Evolutionary conservation across 352 stramenopile species (phyloP).

Genomic region (Phytophthora citrophthora): DNA sequence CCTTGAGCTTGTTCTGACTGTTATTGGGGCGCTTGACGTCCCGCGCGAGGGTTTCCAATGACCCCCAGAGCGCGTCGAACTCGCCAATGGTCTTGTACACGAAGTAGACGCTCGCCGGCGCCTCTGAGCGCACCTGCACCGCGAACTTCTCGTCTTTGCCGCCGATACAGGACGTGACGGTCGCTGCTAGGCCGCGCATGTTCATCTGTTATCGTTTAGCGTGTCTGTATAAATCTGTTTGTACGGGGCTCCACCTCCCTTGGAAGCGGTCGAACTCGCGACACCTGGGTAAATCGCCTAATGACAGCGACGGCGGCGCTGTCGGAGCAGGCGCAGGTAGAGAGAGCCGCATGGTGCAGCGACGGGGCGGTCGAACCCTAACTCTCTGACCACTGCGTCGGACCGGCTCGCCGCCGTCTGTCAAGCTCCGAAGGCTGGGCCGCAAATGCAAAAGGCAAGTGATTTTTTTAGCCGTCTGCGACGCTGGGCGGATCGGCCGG

Average conservation of each 20-base stretch:
- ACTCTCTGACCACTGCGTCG: constrained; percentile 24
- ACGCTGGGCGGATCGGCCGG: constrained; percentile 18
- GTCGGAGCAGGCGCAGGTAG: constrained; percentile 15
- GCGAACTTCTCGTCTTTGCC: constrained; percentile 83
- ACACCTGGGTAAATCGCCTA: constrained; percentile 29
- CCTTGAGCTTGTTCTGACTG: constrained; percentile 12
- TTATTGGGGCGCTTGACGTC: constrained; percentile 53
- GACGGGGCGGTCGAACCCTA: constrained; percentile 22
- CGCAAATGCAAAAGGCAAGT: constrained; percentile 1
- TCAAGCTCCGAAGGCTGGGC: constrained; percentile 8
- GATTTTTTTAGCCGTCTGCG: constrained; percentile 25
- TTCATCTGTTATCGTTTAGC: constrained; percentile 18
- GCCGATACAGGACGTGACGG: constrained; percentile 81
- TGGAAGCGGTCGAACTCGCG: constrained; percentile 1
- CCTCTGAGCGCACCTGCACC: constrained; percentile 55
- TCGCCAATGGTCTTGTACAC: constrained; percentile 84
- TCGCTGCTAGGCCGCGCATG: constrained; percentile 73
- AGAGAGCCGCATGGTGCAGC: constrained; percentile 23
- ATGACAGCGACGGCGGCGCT: constrained; percentile 10
- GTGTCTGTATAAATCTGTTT: neutral
- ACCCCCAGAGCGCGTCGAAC: constrained; percentile 73
- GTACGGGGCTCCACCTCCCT: too few relatives aligned
- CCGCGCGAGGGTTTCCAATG: constrained; percentile 59
- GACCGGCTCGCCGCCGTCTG: constrained; percentile 22
- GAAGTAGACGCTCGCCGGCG: constrained; percentile 62